These are phyloP conservation scores for Eucalyptus virginea DNA, from an alignment of 345 rosid species.

Conservation along the genomic window DNA sequence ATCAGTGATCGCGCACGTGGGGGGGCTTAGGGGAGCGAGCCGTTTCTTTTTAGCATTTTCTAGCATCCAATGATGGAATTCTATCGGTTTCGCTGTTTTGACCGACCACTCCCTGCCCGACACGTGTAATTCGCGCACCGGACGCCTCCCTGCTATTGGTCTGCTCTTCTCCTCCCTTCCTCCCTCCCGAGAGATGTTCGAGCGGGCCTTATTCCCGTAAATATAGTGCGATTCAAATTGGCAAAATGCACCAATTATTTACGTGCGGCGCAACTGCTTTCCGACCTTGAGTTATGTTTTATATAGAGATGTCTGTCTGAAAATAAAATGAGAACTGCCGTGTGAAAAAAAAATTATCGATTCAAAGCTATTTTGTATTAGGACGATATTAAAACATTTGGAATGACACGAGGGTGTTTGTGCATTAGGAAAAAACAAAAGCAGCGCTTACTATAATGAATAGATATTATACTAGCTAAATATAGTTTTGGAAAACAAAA, in stretches of 20 bases:
- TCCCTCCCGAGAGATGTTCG: background rate
- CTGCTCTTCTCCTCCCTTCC: background rate
- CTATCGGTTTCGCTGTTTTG: background rate
- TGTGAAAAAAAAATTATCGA: background rate
- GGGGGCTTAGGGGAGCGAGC: background rate
- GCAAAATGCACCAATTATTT: background rate
- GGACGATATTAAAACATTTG: background rate
- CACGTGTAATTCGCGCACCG: background rate
- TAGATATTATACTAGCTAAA: background rate
- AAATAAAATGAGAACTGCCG: background rate
- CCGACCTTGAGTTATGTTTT: background rate
- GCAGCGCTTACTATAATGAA: background rate
- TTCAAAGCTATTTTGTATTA: background rate
- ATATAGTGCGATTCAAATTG: background rate
- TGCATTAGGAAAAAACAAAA: background rate
- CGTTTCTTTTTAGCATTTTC: background rate
- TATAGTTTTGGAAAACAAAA: background rate
- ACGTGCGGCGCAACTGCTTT: background rate
- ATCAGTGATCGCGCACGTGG: background rate
- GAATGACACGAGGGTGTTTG: background rate
- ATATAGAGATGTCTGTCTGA: background rate
- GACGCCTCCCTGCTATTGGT: background rate
- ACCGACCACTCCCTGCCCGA: background rate
- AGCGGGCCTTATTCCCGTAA: background rate
- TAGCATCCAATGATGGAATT: background rate